These are phyloP conservation scores for Sarcocystis neurona DNA, from an alignment of 169 alveolate genomes.

Conservation along the genomic window DNA sequence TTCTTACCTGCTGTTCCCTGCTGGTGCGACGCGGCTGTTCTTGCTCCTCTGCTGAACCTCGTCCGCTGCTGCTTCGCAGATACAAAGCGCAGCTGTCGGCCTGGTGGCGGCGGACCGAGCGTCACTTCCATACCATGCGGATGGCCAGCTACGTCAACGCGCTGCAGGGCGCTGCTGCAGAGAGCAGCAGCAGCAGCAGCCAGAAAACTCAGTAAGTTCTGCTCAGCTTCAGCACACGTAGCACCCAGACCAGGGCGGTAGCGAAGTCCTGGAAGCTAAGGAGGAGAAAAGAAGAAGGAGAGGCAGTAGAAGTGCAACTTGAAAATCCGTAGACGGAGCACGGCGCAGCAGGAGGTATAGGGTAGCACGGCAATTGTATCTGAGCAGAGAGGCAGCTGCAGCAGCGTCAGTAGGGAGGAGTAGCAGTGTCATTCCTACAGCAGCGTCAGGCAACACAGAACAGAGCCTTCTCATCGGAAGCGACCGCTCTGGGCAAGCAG, in stretches of 20 bases:
- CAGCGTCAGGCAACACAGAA: no score
- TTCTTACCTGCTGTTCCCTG: no score
- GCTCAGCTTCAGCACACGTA: background rate
- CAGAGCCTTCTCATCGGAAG: no score
- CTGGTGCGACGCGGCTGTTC: background rate
- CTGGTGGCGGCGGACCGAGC: constrained; percentile 64
- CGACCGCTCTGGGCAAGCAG: no score
- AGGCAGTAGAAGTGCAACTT: background rate
- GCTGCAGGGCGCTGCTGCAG: constrained; percentile 29
- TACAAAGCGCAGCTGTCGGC: constrained; percentile 62
- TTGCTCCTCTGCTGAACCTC: background rate
- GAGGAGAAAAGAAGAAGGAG: background rate
- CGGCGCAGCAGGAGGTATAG: no score
- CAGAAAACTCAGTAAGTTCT: background rate
- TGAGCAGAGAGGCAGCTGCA: no score
- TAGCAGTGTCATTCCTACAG: no score
- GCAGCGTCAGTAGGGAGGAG: no score
- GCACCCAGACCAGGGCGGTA: background rate
- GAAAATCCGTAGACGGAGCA: no score
- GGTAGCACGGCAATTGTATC: no score
- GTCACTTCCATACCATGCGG: constrained; percentile 65
- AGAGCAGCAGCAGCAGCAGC: no score
- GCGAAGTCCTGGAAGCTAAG: background rate
- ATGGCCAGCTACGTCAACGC: constrained; percentile 59
- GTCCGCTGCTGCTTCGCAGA: constrained; percentile 3